Percentiles rank a stretch among this genome's conserved stretches.
Evolutionary conservation across 257 asterid genomes (phyloP).

Genomic region (Haberlea rhodopensis): DNA sequence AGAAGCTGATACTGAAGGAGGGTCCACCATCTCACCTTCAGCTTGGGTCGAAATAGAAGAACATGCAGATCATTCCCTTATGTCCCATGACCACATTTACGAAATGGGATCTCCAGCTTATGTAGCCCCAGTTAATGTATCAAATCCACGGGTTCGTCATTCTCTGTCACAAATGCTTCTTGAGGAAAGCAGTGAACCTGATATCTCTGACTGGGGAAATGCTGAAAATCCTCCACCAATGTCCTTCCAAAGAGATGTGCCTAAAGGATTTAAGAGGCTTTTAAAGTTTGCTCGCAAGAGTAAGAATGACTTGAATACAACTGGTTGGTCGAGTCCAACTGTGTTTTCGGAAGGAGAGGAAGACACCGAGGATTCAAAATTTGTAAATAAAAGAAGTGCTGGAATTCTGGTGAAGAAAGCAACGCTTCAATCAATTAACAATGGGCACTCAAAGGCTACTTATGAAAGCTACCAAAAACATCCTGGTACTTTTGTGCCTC

Average conservation of each 20-base stretch:
- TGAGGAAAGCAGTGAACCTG: constrained; percentile 88
- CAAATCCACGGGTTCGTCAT: constrained; percentile 90
- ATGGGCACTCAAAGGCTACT: constrained; percentile 42
- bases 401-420: constrained; percentile 79
- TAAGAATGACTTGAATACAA: constrained; percentile 60
- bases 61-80: constrained; percentile 49
- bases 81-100: constrained; percentile 31
- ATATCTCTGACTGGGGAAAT: constrained; percentile 81
- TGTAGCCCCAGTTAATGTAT: constrained; percentile 43
- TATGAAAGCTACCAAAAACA: constrained; percentile 33
- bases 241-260: constrained; percentile 77
- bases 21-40: constrained; percentile 70
- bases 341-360: constrained; percentile 95
- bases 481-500: constrained; percentile 44
- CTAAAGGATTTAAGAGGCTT: constrained; percentile 94
- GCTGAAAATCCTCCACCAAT: constrained; percentile 85
- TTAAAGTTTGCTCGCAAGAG: constrained; percentile 94
- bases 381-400: constrained; percentile 45
- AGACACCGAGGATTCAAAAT: constrained; percentile 71
- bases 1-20: constrained; percentile 53
- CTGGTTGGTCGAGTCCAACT: constrained; percentile 80
- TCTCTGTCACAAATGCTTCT: constrained; percentile 98
- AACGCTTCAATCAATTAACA: constrained; percentile 59
- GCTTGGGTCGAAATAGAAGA: constrained; percentile 97
- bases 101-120: constrained; percentile 42